A percentile compares a stretch with the other conserved stretches of the same genome.
phyloP scores from a whole-genome alignment of 2,329 filamentous ascomycete genomes.

The Didymella pomorum region DNA sequence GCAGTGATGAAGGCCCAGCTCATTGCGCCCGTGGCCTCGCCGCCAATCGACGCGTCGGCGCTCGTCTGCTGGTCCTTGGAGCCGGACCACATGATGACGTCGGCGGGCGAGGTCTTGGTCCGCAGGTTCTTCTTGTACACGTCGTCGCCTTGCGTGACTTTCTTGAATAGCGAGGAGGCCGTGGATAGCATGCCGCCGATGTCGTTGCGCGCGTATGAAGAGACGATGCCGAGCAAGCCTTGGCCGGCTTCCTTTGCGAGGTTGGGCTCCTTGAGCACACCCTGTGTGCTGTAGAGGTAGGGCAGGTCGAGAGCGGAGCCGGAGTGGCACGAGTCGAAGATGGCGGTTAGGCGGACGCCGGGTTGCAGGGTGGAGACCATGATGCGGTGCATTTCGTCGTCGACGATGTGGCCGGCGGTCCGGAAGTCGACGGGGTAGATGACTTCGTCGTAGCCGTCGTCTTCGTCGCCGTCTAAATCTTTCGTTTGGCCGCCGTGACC shows the following conservation, averaged over 20 bases:
- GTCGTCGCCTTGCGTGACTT: constrained; percentile 80
- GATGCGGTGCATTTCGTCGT: constrained; percentile 82
- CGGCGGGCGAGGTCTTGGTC: constrained; percentile 92
- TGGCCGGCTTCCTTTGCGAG: constrained; percentile 80
- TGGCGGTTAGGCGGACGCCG: constrained; percentile 83
- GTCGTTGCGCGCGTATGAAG: constrained; percentile 83
- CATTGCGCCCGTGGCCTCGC: constrained; percentile 96
- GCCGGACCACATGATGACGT: constrained; percentile 98
- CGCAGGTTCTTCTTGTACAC: constrained; percentile 80
- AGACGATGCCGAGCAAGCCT: constrained; percentile 74
- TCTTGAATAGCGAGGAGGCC: constrained; percentile 86
- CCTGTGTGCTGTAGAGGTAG: constrained; percentile 82
- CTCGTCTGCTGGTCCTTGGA: constrained; percentile 96
- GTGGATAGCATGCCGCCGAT: constrained; percentile 80
- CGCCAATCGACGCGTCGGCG: constrained; percentile 88
- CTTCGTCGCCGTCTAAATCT: constrained; percentile 80
- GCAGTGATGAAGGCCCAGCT: constrained; percentile 95
- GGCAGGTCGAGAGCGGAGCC: constrained; percentile 79
- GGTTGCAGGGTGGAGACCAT: constrained; percentile 80
- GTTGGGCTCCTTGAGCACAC: constrained; percentile 81
- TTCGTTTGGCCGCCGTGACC: constrained; percentile 83
- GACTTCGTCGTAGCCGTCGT: constrained; percentile 83
- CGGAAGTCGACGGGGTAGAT: constrained; percentile 86
- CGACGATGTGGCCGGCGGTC: constrained; percentile 80
- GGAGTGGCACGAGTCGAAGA: constrained; percentile 84